These are phyloP conservation scores for Zopfia rhizophila DNA, from an alignment of 2,329 filamentous ascomycete species.

Conservation along the genomic window DNA sequence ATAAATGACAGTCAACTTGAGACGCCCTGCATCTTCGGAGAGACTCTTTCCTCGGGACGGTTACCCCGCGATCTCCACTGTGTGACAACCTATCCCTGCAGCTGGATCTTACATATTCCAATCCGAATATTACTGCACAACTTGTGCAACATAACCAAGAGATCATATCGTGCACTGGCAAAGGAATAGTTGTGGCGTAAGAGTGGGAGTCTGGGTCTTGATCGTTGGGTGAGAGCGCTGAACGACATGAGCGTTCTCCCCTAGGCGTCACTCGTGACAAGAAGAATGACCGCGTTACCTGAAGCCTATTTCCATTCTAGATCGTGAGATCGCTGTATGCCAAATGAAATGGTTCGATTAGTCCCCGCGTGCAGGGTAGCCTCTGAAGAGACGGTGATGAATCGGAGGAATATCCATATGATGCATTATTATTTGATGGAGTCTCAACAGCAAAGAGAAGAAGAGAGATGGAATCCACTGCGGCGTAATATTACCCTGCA, in stretches of 20 bases:
- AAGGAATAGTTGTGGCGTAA: not conserved
- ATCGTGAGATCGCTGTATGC: conserved; percentile 1
- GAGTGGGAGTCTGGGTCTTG: not conserved
- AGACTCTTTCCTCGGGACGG: conserved; percentile 23
- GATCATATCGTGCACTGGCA: conserved; percentile 7
- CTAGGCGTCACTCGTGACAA: not conserved
- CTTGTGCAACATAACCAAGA: conserved; percentile 21
- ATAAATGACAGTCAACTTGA: conserved; percentile 45
- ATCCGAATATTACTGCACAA: conserved; percentile 6
- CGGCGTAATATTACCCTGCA: conserved; percentile 21
- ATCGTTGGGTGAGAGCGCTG: not conserved
- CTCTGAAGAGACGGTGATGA: not conserved
- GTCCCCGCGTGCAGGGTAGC: not conserved
- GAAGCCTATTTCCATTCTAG: not conserved
- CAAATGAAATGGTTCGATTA: not conserved
- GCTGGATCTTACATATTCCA: conserved; percentile 18
- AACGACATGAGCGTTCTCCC: not conserved
- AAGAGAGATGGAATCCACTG: not conserved
- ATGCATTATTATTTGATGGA: conserved; percentile 5
- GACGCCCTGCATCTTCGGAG: conserved; percentile 34
- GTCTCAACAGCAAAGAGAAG: conserved; percentile 6
- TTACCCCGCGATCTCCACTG: conserved; percentile 42
- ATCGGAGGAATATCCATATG: conserved; percentile 17
- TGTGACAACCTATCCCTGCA: conserved; percentile 23
- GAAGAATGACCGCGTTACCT: not conserved